Percentiles rank a stretch among this genome's conserved stretches.
Evolutionary conservation across 345 rosid species (phyloP).

Genomic region (Gossypioides kirkii): DNA sequence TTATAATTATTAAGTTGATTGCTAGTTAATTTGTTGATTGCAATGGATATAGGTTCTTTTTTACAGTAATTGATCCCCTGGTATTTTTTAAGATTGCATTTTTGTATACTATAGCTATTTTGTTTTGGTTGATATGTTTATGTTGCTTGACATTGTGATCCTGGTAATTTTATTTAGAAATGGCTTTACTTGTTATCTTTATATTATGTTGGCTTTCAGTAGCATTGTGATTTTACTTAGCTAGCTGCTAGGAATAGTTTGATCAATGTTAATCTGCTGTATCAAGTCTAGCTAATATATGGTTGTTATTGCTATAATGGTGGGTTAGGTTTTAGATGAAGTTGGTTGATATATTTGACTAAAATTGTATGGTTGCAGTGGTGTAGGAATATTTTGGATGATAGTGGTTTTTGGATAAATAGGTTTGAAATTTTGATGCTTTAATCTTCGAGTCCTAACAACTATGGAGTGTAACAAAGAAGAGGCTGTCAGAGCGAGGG

Average conservation of each 20-base stretch:
- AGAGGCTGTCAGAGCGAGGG: slow-evolving; percentile 68
- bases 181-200: not conserved
- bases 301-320: not conserved
- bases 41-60: not conserved
- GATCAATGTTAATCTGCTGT: not conserved
- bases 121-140: not conserved
- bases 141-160: not conserved
- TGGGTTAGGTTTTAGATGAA: not conserved
- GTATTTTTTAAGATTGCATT: not conserved
- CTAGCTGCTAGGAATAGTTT: not conserved
- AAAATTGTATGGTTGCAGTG: not conserved
- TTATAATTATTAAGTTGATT: not conserved
- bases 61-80: not conserved
- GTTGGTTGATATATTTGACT: not conserved
- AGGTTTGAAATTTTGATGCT: not conserved
- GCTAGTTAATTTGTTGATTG: not conserved
- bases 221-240: not conserved
- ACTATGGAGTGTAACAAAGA: slow-evolving; percentile 83
- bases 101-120: too few relatives aligned
- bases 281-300: not conserved
- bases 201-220: not conserved
- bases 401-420: not conserved
- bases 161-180: not conserved
- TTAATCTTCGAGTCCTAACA: not conserved
- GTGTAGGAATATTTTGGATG: slow-evolving; percentile 2